Conservation (phyloP, 1,284 basidiomycete genomes). For the Mycosarcoma maydis region DNA sequence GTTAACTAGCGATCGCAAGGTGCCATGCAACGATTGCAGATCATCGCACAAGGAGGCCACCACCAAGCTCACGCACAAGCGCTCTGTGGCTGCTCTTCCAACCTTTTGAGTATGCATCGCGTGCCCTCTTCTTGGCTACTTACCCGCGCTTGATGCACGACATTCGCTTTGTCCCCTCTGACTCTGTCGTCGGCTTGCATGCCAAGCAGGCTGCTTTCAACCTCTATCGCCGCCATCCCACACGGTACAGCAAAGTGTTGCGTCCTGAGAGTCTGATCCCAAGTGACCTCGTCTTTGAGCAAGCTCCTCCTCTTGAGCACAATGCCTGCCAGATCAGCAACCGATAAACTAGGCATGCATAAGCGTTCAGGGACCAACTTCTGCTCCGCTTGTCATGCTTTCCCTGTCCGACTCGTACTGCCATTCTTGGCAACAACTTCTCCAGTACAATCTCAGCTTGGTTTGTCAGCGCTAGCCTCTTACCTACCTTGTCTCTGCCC, state of each 20-base stretch:
- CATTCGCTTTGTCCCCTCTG: not conserved
- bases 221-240: constrained; percentile 10
- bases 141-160: too few species aligned
- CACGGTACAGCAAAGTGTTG: too few species aligned
- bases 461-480: not conserved
- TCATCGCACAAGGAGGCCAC: not conserved
- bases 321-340: not conserved
- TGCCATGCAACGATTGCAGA: constrained; percentile 6
- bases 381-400: constrained; percentile 9
- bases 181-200: not conserved
- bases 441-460: constrained; percentile 3
- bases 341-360: constrained; percentile 13
- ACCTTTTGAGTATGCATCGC: not conserved
- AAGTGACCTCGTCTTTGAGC: too few species aligned
- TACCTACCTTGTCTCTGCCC: constrained; percentile 5
- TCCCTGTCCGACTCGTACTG: constrained; percentile 18
- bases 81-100: constrained; percentile 29
- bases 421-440: constrained; percentile 32
- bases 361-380: constrained; percentile 5
- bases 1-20: too few species aligned
- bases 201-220: constrained; percentile 18
- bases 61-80: constrained; percentile 21
- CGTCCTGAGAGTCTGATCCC: too few species aligned
- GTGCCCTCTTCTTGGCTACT: not conserved
- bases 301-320: not conserved